Conservation (phyloP, 2,329 filamentous ascomycete species). For the Arthrobotrys musiformis region DNA sequence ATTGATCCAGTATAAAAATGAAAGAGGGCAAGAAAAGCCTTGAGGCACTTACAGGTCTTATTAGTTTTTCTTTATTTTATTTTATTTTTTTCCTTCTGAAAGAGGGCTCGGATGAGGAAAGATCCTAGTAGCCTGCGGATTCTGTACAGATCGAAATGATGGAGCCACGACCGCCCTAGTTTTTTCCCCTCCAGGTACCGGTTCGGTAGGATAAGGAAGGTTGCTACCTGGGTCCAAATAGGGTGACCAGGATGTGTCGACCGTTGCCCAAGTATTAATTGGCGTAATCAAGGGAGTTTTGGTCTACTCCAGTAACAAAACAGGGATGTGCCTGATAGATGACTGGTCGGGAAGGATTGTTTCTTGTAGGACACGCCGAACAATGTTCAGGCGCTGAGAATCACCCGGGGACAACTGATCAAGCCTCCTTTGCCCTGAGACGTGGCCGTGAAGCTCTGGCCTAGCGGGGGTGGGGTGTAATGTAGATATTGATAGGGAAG, state of each 20-base stretch:
- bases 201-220: slow-evolving; percentile 55
- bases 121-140: slow-evolving; percentile 49
- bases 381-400: slow-evolving; percentile 36
- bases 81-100: slow-evolving; percentile 39
- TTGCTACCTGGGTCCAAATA: slow-evolving; percentile 55
- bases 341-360: slow-evolving; percentile 55
- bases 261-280: slow-evolving; percentile 54
- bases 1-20: slow-evolving; percentile 55
- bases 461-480: slow-evolving; percentile 28
- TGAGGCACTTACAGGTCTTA: slow-evolving; percentile 53
- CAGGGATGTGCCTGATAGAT: slow-evolving; percentile 55
- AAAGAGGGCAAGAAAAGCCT: slow-evolving; percentile 55
- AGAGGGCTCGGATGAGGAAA: slow-evolving; percentile 55
- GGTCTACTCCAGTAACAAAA: slow-evolving; percentile 44
- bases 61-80: slow-evolving; percentile 48
- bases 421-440: slow-evolving; percentile 55
- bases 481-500: slow-evolving; percentile 52
- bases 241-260: slow-evolving; percentile 49
- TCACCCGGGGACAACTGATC: slow-evolving; percentile 44
- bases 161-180: slow-evolving; percentile 55
- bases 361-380: slow-evolving; percentile 54
- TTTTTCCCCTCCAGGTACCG: slow-evolving; percentile 55
- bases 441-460: slow-evolving; percentile 51
- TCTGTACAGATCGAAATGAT: slow-evolving; percentile 55
- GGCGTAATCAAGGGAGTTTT: slow-evolving; percentile 55